Base-by-base conservation (phyloP, 2,329 filamentous ascomycete genomes). In the Beauveria asiatica region DNA sequence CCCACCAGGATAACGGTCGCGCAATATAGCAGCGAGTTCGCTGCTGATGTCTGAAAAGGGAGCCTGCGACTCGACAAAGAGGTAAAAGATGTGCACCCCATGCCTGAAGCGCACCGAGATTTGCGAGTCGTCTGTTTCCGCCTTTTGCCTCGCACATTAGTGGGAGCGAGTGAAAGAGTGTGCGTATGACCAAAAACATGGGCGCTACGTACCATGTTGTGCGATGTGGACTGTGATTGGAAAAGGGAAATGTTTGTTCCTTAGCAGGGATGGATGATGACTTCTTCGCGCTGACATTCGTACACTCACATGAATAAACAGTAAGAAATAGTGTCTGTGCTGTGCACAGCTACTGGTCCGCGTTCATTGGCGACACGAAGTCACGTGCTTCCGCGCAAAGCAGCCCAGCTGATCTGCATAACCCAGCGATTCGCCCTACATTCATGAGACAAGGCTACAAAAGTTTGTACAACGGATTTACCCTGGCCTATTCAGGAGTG, bases 31-130 rank as follows among this genome's bases (percentile, higher is more conserved):
- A 19, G 89, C 73, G 2, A 92, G 80, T 21, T 84, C 79, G 19
- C 76, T 66, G 60, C 84, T 84, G 61, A 89, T 75, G 1, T 76
- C 72, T 17, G 77, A 73, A 67, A 90, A 83, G 11, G 83, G 72
- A 44, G 80, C 79, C 16, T 80, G 74, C 5, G 84, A 75, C 44
- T 84, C 80, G 50, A 87, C 79, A 63, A 88, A 85, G 61, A 92
- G 77, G 67, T 89, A 83, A 64, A 91, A 78, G 4, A 87, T 92
- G 66, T 85, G 82, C 61, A 84, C 83, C 68, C 87, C 85, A 70
- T 88, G 81, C 72, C 90, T 91, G 75, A 92, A 85, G 62, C 86
- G 81, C 59, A 92, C 75, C 10, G 87, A 89, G 66, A 83, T 78
- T 65, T 81, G 76, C n/a, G 78, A 74, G 49, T 83, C 78, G 62